A percentile compares a stretch with the other conserved stretches of the same genome.
phyloP scores from a whole-genome alignment of 257 asterid genomes.

The Datura wrightii region DNA sequence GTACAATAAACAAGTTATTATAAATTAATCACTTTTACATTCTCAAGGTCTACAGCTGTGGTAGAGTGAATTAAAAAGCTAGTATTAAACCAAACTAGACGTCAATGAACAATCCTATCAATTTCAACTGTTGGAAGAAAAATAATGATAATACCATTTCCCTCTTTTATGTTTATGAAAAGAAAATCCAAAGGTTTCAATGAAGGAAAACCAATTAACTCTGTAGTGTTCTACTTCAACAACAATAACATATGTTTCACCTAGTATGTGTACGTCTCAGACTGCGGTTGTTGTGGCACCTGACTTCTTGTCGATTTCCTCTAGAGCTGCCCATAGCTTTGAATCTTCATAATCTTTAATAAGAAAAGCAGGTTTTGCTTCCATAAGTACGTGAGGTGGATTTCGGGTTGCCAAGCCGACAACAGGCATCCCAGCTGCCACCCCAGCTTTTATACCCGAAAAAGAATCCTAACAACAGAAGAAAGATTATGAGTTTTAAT shows the following conservation, averaged over 20 bases:
- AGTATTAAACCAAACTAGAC: not conserved
- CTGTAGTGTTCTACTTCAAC: not conserved
- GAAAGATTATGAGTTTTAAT: not conserved
- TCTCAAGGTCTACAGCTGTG: not conserved
- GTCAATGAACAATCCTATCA: not conserved
- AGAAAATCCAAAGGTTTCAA: not conserved
- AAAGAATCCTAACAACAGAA: constrained; percentile 69
- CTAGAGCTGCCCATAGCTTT: constrained; percentile 79
- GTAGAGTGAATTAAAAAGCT: not conserved
- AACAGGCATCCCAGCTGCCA: constrained; percentile 89
- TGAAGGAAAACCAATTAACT: not conserved
- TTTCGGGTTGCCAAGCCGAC: constrained; percentile 84
- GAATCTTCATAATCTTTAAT: constrained; percentile 86
- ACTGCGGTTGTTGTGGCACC: constrained; percentile 35
- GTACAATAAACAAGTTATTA: not conserved
- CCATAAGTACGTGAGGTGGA: constrained; percentile 66
- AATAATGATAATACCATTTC: not conserved
- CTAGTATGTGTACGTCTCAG: constrained; percentile 26
- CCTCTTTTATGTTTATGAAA: not conserved
- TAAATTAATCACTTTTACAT: not conserved
- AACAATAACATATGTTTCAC: constrained; percentile 21
- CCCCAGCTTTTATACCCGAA: constrained; percentile 96
- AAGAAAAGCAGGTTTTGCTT: constrained; percentile 85
- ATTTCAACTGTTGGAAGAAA: constrained; percentile 10
- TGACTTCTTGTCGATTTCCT: constrained; percentile 62